Evolutionary conservation across 2,329 filamentous ascomycete species (phyloP), one percentile per base, ranked within the genome.

Genomic region (Pestalotiopsis sp.): DNA sequence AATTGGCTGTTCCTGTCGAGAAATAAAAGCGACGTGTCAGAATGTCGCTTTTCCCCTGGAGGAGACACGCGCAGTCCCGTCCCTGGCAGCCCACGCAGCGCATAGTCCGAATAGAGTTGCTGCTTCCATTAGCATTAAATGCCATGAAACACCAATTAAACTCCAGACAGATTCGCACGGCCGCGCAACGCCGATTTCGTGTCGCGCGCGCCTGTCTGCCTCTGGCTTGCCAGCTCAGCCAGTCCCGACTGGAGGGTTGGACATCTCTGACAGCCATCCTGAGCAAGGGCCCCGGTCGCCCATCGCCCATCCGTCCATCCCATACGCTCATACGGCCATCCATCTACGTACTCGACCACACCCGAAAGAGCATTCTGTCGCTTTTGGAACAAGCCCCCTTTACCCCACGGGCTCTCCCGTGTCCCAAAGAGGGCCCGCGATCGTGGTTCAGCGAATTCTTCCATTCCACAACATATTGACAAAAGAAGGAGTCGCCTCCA

Each of bases 141-240:
- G 55, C 44, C 56, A 66, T 66, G 64, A 66, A 66, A 66, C 64
- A 52, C 64, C 64, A 66, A 59, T 52, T 38, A 66, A 66, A 40
- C 26, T 66, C 30, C 35, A 24, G 44, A 20, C 44, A 52, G 22
- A 56, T 57, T 65, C 22, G 58, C 58, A 58, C 52, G 52, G 64
- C 64, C 55, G 63, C 63, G 44, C 44, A 52, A 52, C 44, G 64
- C 35, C 30, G 55, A 24, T 20, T 66, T 6, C 24, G 22, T 66
- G n/a, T 30, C 65, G 65, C 65, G 58, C 65, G 65, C 65, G 65
- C 24, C 56, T 62, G 14, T 59, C 55, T 35, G 30, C 30, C 30
- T 26, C 14, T 11, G n/a, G 44, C 26, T 4, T 26, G 22, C 55
- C 55, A 40, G 57, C 24, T 52, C 44, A 52, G 44, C 44, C 44